Evolutionary conservation across 78 protist species (phyloP), one percentile per base, ranked within the genome.

Genomic region (Salpingoeca rosetta): DNA sequence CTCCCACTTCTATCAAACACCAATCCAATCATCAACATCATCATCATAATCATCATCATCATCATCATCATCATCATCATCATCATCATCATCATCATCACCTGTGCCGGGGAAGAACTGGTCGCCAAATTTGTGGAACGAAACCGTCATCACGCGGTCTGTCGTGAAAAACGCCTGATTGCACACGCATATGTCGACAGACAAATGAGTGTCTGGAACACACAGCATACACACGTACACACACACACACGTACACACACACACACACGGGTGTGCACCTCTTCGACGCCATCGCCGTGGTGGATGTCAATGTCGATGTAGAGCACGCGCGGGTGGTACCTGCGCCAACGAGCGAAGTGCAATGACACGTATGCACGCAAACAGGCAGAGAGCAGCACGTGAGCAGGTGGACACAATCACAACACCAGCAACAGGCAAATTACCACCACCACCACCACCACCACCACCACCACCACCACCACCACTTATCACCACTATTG

Each of bases 31-130:
- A n/a, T n/a, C n/a, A n/a, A n/a, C n/a, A n/a, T 10, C 84, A 40
- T 82, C 44, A n/a, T n/a, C n/a, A n/a, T n/a, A n/a, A n/a, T n/a
- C n/a, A n/a, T n/a, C n/a, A n/a, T n/a, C n/a, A n/a, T n/a, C 76
- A 80, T 80, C 28, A 74, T 12, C 31, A 36, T 12, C 17, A 35
- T 74, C 45, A 84, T 28, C 57, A 78, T 86, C 56, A 90, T 84
- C 82, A 24, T 39, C 57, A 81, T 17, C 84, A 24, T 45, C 31
- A 44, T 36, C 84, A 51, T 38, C 11, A 26, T 90, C 94, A 40
- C 99, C 99, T 10, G 99, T 95, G 75, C 99, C 99, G 1, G 99
- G 99, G 83, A 97, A 99, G 90, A 84, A 98, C 39, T 95, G 95
- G 44, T 91, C 95, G 78, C 97, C 98, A 76, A 65, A 94, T 86